Evolutionary conservation across 2,329 filamentous ascomycete genomes (phyloP), one percentile per base, ranked within the genome.

Genomic region (Fusarium sp.): DNA sequence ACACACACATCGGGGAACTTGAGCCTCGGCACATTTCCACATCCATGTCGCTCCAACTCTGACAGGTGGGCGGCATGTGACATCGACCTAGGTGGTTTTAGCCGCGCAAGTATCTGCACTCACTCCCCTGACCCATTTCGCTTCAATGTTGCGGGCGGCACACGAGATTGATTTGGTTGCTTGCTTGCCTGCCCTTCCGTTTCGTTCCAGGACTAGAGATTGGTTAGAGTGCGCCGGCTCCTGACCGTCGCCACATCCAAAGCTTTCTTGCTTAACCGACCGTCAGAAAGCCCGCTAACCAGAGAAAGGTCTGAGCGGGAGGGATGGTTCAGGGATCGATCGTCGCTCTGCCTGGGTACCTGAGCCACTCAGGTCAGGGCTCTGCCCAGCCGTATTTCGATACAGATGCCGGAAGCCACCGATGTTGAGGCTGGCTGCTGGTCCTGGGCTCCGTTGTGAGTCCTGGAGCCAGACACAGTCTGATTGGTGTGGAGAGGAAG

Each of bases 21-120:
- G 33, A 50, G 35, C 56, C 27, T 54, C 63, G 72, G 72, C 69
- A 71, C 20, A 74, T 66, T 65, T 61, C 71, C 65, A 72, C 69
- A 54, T 54, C 42, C 40, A 27, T 50, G 38, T 58, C 29, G 58
- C 65, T 38, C 27, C 36, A 54, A 54, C 63, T 58, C 38, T 65
- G 62, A 65, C 52, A 57, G 61, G 47, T 25, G 33, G 40, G 62
- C 11, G 62, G 69, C 72, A 74, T 74, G 72, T 74, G 72, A 74
- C 50, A 70, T 72, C 68, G 65, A 74, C 52, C 45, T 63, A 57
- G 27, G 35, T 40, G 68, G 56, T 61, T 66, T 68, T 63, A 74
- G 68, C 69, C 57, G 66, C 66, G 33, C 63, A 40, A 59, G 45
- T 52, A 35, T 58, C 47, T 33, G 52, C 38, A 60, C 29, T 31